Evolutionary conservation across 169 alveolate species (phyloP).

Genomic region (Plasmodium gonderi): DNA sequence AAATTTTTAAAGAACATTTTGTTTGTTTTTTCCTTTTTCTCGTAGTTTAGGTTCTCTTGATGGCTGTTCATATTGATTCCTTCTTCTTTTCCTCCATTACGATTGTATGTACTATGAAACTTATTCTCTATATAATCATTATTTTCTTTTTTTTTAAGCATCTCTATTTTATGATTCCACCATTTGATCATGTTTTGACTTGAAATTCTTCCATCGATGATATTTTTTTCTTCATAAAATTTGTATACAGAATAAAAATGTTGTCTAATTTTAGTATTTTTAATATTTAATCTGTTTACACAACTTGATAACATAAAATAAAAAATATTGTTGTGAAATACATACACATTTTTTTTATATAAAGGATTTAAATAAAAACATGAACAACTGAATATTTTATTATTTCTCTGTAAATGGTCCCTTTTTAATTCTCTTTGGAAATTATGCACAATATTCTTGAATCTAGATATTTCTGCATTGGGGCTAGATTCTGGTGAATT

Average conservation of each 20-base stretch:
- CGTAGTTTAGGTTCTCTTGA: neutral
- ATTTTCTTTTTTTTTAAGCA: neutral
- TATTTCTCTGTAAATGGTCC: neutral
- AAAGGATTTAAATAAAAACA: conserved; percentile 17
- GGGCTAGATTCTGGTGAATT: neutral
- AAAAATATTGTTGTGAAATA: conserved; percentile 47
- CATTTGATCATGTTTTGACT: neutral
- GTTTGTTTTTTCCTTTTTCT: neutral
- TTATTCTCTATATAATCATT: neutral
- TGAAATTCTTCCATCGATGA: neutral
- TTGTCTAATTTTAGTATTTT: neutral
- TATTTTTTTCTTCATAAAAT: neutral
- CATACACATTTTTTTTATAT: conserved; percentile 22
- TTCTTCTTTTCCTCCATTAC: neutral
- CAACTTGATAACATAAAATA: conserved; percentile 19
- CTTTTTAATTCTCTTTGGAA: neutral
- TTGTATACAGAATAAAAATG: conserved; percentile 41
- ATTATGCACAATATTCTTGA: neutral
- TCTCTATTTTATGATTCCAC: neutral
- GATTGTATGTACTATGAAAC: neutral
- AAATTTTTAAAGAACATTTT: conserved; percentile 14
- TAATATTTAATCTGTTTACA: conserved; percentile 8
- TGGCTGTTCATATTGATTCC: neutral
- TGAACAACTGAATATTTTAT: conserved; percentile 8
- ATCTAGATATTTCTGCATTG: neutral